Conservation (phyloP, 768 basidiomycete genomes). For the Botryobasidium botryosum region DNA sequence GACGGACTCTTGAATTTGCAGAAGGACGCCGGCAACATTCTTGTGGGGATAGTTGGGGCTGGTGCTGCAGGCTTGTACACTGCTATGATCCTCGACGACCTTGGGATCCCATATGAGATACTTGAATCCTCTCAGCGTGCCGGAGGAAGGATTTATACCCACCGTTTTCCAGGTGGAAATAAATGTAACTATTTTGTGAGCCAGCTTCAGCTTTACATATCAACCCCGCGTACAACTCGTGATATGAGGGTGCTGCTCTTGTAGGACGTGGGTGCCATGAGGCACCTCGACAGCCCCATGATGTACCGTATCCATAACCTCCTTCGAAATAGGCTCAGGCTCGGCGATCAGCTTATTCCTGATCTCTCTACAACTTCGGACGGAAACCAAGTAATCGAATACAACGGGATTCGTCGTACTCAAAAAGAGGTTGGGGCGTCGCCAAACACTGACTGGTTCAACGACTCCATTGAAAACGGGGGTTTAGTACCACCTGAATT, state of each 20-base stretch:
- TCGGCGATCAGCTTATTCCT: no score
- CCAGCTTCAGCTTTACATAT: not conserved
- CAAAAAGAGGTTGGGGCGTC: not conserved
- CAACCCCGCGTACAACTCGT: not conserved
- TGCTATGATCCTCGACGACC: conserved; percentile 29
- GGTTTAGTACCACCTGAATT: not conserved
- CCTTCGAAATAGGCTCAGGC: no score
- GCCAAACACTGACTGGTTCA: not conserved
- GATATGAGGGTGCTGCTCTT: not conserved
- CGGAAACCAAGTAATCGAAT: no score
- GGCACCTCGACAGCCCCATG: conserved; percentile 12
- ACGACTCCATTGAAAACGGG: not conserved
- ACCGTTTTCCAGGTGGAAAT: conserved; percentile 19
- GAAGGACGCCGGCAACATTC: no score
- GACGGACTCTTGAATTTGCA: no score
- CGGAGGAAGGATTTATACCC: no score
- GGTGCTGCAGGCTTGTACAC: conserved; percentile 25
- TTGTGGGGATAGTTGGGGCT: conserved; percentile 25
- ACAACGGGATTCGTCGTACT: no score
- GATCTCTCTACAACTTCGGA: no score
- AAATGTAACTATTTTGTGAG: conserved; percentile 24
- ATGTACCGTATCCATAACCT: conserved; percentile 12
- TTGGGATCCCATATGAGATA: conserved; percentile 29
- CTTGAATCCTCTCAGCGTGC: conserved; percentile 25
- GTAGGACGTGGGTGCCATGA: conserved; percentile 16